Evolutionary conservation across 2,329 filamentous ascomycete species (phyloP), one percentile per base, ranked within the genome.

Genomic region (Stemphylium beticola): DNA sequence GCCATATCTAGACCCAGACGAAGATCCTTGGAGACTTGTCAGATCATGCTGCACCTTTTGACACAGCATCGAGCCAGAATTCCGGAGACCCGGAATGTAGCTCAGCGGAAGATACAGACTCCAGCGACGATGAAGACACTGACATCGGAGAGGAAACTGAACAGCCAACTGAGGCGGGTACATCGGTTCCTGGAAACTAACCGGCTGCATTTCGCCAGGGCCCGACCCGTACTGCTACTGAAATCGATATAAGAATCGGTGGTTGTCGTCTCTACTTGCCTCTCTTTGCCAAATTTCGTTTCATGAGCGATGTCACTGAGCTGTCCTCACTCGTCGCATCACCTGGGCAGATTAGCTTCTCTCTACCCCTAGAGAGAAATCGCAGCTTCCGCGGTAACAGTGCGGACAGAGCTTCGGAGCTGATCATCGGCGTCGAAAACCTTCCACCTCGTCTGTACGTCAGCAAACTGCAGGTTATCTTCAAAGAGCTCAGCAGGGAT

Each of bases 261-360:
- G 33, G 33, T 11, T 53, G 53, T 45, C 53, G 34, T 11, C 33
- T 58, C 2, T 11, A 39, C 31, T 26, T 49, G 10, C 17, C 43
- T 18, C 33, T 53, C 1, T 56, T 45, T 4, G 31, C 53, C 3
- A 53, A 51, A 17, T 59, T 44, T 32, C 44, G 32, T 14, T 59
- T 56, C 41, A 11, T 48, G 1, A 41, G 56, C 48, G 22, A 49
- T 31, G 29, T 55, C 11, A 39, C 45, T 15, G 41, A 53, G 20
- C 45, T 49, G 7, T 50, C 41, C 11, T 20, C 42, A 20, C 20
- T 29, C 17, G 34, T 4, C 9, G 39, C 46, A 9, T n/a, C 33
- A 10, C 18, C 36, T 29, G 40, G 44, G 20, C 29, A 3, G 5
- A 11, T 39, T 2, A 24, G 17, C 20, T 29, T 46, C 20, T 7